Evolutionary conservation across 148 eudicot genomes (phyloP).

Genomic region (Fagopyrum esculentum): DNA sequence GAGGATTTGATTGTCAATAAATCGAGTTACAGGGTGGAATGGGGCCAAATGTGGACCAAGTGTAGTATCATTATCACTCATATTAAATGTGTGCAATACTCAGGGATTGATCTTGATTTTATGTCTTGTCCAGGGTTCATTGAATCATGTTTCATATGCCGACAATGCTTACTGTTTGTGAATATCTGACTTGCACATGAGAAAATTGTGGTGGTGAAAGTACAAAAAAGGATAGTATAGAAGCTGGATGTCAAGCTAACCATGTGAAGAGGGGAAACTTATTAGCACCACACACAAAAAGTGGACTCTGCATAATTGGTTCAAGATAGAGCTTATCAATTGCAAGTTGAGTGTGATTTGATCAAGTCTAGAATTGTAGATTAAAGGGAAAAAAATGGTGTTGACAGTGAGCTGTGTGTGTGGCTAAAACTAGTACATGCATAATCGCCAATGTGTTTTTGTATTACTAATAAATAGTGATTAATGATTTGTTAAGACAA

Average conservation of each 20-base stretch:
- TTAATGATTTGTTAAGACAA: no score
- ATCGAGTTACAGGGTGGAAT: not conserved
- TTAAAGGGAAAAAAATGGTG: no score
- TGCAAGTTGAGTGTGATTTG: not conserved
- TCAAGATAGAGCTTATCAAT: not conserved
- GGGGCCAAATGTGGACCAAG: constrained; percentile 3
- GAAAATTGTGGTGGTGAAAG: not conserved
- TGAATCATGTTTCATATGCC: constrained; percentile 8
- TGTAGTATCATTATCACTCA: constrained; percentile 4
- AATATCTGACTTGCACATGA: not conserved
- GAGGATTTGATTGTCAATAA: constrained; percentile 3
- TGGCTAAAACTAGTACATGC: no score
- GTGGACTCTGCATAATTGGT: not conserved
- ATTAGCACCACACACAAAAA: constrained; percentile 2
- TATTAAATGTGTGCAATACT: constrained; percentile 5
- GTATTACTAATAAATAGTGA: no score
- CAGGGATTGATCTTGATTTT: not conserved
- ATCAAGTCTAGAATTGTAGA: no score
- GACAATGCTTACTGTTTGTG: constrained; percentile 1
- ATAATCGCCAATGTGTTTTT: no score
- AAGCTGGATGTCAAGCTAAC: not conserved
- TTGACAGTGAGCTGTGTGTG: no score
- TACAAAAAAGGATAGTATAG: not conserved
- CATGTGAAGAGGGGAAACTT: not conserved
- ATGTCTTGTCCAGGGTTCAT: not conserved